phyloP scores from a whole-genome alignment of 441 rosid species.

The Rhodomyrtus psidioides region DNA sequence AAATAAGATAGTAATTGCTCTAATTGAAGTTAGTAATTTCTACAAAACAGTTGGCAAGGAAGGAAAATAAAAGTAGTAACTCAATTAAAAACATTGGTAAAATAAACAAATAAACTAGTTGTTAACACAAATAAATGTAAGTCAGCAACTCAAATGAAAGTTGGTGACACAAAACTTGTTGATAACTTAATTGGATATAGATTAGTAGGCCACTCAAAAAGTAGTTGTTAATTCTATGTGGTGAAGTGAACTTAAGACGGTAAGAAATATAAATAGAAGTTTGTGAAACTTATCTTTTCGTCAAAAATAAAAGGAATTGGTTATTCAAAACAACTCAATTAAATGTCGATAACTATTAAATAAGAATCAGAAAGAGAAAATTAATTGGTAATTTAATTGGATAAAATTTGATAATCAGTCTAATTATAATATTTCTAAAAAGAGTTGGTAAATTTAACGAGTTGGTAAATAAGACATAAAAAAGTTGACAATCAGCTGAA shows the following conservation, averaged over 20 bases:
- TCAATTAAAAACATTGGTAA: background rate
- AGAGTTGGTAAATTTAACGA: rapidly evolving
- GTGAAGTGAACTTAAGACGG: background rate
- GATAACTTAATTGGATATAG: background rate
- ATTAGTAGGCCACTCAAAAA: background rate
- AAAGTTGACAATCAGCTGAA: background rate
- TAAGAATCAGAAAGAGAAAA: background rate
- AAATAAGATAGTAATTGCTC: background rate
- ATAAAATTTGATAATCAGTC: background rate
- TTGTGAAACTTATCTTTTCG: background rate
- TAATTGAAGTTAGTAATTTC: background rate
- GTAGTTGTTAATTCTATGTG: background rate
- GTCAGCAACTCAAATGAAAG: background rate
- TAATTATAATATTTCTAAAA: background rate
- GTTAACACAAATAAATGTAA: background rate
- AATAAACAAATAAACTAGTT: background rate
- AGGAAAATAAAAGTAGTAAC: background rate
- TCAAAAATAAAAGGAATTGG: background rate
- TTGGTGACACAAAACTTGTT: background rate
- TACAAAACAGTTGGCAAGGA: background rate
- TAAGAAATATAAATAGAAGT: background rate
- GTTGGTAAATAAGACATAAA: background rate
- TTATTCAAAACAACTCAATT: background rate
- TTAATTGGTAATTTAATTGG: background rate
- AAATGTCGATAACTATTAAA: background rate